Percentiles rank a stretch among this genome's conserved stretches.
Conservation (phyloP, 306 rosid species). For the Hippophae rhamnoides region DNA sequence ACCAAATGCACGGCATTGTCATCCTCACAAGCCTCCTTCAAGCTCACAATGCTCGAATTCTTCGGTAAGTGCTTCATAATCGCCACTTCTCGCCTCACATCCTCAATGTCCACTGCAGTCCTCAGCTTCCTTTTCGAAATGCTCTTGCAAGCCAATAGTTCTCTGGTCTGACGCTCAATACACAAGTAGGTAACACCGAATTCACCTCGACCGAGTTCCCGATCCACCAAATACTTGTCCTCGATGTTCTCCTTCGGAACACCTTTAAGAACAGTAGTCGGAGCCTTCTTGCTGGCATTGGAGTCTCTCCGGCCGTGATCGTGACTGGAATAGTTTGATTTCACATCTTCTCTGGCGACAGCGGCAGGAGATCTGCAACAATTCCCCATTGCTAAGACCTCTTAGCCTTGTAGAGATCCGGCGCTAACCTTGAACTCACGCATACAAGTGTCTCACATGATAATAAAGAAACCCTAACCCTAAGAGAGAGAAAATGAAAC, state of each 20-base stretch:
- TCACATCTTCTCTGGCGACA: conserved; percentile 94
- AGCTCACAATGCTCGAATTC: conserved; percentile 70
- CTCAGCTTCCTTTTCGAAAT: conserved; percentile 91
- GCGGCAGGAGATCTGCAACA: conserved; percentile 99
- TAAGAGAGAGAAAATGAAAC: background rate
- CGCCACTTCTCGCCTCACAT: conserved; percentile 91
- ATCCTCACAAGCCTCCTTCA: conserved; percentile 89
- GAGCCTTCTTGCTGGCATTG: conserved; percentile 47
- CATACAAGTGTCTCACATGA: conserved; percentile 48
- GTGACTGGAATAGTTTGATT: conserved; percentile 61
- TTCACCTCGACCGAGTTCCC: conserved; percentile 97
- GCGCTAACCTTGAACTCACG: background rate
- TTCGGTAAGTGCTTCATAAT: conserved; percentile 92
- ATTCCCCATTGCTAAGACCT: conserved; percentile 56
- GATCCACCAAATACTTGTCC: conserved; percentile 77
- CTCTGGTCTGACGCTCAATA: conserved; percentile 69
- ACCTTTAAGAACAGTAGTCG: conserved; percentile 57
- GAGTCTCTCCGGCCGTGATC: conserved; percentile 66
- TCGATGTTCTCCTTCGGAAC: conserved; percentile 64
- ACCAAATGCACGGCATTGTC: conserved; percentile 97
- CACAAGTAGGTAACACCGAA: conserved; percentile 89
- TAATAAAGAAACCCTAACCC: conserved; percentile 61
- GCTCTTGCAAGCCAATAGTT: conserved; percentile 84
- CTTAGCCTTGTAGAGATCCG: conserved; percentile 23
- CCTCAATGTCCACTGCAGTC: conserved; percentile 82